phyloP scores from a whole-genome alignment of 176 grass and related monocot genomes.

The Oryza officinalis region DNA sequence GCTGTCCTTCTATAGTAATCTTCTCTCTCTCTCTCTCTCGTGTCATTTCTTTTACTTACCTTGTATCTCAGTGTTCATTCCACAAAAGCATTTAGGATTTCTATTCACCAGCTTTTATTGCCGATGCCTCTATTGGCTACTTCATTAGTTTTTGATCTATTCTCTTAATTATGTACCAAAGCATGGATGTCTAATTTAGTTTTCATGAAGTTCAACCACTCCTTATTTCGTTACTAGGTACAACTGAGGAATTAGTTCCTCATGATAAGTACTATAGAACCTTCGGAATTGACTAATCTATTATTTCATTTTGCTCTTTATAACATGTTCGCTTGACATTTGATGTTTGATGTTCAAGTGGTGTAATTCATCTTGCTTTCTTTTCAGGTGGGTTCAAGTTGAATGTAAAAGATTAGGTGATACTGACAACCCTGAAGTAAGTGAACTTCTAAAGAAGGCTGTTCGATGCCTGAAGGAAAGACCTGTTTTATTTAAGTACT shows the following conservation, averaged over 20 bases:
- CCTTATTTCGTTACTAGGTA: not conserved
- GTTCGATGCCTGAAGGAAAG: conserved; percentile 90
- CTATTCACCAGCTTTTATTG: not conserved
- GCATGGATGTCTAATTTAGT: not conserved
- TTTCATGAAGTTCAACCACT: not conserved
- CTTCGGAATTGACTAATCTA: not conserved
- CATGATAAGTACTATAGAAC: not conserved
- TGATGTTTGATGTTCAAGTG: conserved; percentile 11
- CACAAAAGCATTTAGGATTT: not conserved
- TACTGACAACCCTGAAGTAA: conserved; percentile 91
- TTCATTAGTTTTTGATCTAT: conserved; percentile 19
- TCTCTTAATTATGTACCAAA: not conserved
- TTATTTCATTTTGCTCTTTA: not conserved
- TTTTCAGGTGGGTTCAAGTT: conserved; percentile 90
- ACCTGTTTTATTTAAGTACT: conserved; percentile 95
- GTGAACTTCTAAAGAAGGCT: conserved; percentile 89
- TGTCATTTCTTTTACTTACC: conserved; percentile 9
- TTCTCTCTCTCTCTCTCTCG: not conserved
- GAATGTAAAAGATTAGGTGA: conserved; percentile 97
- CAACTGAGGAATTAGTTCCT: conserved; percentile 10
- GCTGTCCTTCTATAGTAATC: conserved; percentile 6
- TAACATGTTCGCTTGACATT: conserved; percentile 22
- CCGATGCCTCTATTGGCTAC: not conserved
- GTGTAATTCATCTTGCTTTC: not conserved
- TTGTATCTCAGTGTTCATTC: not conserved